Evolutionary conservation across 2,329 filamentous ascomycete species (phyloP), one percentile per base, ranked within the genome.

Genomic region (Colletotrichum tanaceti): DNA sequence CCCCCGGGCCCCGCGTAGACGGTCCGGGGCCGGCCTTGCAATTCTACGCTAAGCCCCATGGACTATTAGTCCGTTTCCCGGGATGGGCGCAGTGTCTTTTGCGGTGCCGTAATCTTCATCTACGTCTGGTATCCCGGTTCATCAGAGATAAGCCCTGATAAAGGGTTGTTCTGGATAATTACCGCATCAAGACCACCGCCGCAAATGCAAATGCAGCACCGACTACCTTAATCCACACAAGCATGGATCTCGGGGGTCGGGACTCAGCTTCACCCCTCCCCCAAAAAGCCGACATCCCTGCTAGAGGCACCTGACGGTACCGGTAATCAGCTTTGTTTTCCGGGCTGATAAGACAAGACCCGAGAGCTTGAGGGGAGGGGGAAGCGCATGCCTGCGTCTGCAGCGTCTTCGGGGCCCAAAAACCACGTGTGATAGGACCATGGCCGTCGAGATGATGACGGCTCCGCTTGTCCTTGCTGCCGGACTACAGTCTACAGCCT

Each of bases 331-430:
- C 35, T 24, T 35, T 35, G 28, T 32, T 52, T 55, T 44, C 49
- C 43, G 49, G 47, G 22, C 50, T 61, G 62, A 69, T 69, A 69
- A 69, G 62, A 61, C n/a, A 69, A 46, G 22, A 24, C 46, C 43
- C 50, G 24, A 49, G 16, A 11, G 11, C 57, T 22, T 22, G 57
- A 50, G 24, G 24, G 24, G 24, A 4, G 24, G 24, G 16, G 55
- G 24, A 18, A 46, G 43, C 47, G 54, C 24, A 11, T 49, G 46
- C 11, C 13, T 58, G 20, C 38, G 28, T n/a, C 44, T 39, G n/a
- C 24, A 18, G 39, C 32, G 24, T 22, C n/a, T 54, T 20, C 53
- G 24, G 53, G 32, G 32, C 39, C 60, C 46, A 63, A n/a, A n/a
- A n/a, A 22, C 50, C 50, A 63, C 41, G 63, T 55, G 41, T 50